A percentile compares a stretch with the other conserved stretches of the same genome.
phyloP scores from a whole-genome alignment of 2,329 filamentous ascomycete genomes.

The Hymenoscyphus repandus region DNA sequence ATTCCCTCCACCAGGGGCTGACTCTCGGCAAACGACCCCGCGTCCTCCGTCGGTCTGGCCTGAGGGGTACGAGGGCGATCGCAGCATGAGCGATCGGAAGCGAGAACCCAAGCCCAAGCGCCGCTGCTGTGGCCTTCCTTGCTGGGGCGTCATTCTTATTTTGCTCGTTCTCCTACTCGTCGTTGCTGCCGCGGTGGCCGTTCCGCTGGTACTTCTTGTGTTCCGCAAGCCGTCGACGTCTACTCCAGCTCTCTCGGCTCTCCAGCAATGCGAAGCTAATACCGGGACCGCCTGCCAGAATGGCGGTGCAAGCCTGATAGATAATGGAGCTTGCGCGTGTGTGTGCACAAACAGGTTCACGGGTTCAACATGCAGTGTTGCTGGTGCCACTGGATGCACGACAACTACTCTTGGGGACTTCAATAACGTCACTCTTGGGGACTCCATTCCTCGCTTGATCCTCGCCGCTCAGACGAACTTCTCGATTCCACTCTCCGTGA shows the following conservation, averaged over 20 bases:
- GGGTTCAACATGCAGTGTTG: slow-evolving; percentile 50
- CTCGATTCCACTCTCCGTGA: slow-evolving; percentile 67
- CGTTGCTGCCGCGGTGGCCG: slow-evolving; percentile 73
- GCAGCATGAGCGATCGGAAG: background rate
- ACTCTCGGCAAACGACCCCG: slow-evolving; percentile 36
- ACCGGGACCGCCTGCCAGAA: slow-evolving; percentile 62
- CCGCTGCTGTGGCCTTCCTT: slow-evolving; percentile 76
- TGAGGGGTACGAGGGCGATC: slow-evolving; percentile 24
- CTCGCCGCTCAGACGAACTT: slow-evolving; percentile 61
- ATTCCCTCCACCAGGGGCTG: slow-evolving; percentile 57
- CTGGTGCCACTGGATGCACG: slow-evolving; percentile 49
- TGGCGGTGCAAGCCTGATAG: slow-evolving; percentile 71
- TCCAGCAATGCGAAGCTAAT: slow-evolving; percentile 48
- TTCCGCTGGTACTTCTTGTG: slow-evolving; percentile 66
- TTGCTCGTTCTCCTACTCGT: slow-evolving; percentile 63
- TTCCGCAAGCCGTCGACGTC: slow-evolving; percentile 42
- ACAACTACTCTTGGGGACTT: slow-evolving; percentile 41
- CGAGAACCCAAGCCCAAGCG: slow-evolving; percentile 32
- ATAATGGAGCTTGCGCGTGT: slow-evolving; percentile 68
- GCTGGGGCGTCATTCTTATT: slow-evolving; percentile 69
- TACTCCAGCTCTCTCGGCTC: slow-evolving; percentile 9
- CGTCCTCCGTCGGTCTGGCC: slow-evolving; percentile 31
- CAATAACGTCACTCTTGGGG: slow-evolving; percentile 73
- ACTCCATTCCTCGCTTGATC: slow-evolving; percentile 71
- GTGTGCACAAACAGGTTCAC: slow-evolving; percentile 88